Conservation (phyloP, 2,329 filamentous ascomycete species). For the Septoria linicola region DNA sequence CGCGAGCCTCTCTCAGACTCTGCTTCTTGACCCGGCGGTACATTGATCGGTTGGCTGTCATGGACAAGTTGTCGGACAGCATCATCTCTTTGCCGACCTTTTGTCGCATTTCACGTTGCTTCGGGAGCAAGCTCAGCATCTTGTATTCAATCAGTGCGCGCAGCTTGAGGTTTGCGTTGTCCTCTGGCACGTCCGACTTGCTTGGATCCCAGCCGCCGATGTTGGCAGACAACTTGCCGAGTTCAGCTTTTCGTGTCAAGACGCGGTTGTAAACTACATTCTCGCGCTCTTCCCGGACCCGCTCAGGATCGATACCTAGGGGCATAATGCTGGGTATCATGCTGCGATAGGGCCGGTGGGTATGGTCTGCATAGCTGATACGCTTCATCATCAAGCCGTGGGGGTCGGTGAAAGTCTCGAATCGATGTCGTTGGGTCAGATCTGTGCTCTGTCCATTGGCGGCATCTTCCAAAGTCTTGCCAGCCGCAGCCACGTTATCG, state of each 20-base stretch:
- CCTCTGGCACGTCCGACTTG: conserved; percentile 64
- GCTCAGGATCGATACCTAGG: conserved; percentile 81
- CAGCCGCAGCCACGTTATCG: conserved; percentile 45
- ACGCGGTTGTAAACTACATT: conserved; percentile 88
- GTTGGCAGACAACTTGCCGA: conserved; percentile 81
- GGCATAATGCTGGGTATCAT: conserved; percentile 88
- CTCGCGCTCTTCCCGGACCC: conserved; percentile 81
- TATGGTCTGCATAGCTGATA: conserved; percentile 80
- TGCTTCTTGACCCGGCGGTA: conserved; percentile 98
- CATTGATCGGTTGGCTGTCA: conserved; percentile 88
- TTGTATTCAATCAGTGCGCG: conserved; percentile 96
- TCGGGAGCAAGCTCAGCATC: conserved; percentile 79
- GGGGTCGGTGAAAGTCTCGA: conserved; percentile 74
- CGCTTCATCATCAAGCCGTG: conserved; percentile 57
- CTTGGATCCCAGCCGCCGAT: conserved; percentile 80
- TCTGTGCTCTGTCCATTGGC: conserved; percentile 43
- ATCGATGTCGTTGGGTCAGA: conserved; percentile 48
- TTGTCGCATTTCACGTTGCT: conserved; percentile 81
- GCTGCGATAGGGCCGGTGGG: conserved; percentile 69
- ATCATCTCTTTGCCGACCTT: conserved; percentile 90
- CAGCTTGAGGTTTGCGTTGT: conserved; percentile 80
- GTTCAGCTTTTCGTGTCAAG: conserved; percentile 75
- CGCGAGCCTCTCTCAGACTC: conserved; percentile 87
- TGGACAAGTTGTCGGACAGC: conserved; percentile 91
- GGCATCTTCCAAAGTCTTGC: conserved; percentile 54